Evolutionary conservation across 2,329 filamentous ascomycete genomes (phyloP), one percentile per base, ranked within the genome.

Genomic region (Pseudogymnoascus sp.): DNA sequence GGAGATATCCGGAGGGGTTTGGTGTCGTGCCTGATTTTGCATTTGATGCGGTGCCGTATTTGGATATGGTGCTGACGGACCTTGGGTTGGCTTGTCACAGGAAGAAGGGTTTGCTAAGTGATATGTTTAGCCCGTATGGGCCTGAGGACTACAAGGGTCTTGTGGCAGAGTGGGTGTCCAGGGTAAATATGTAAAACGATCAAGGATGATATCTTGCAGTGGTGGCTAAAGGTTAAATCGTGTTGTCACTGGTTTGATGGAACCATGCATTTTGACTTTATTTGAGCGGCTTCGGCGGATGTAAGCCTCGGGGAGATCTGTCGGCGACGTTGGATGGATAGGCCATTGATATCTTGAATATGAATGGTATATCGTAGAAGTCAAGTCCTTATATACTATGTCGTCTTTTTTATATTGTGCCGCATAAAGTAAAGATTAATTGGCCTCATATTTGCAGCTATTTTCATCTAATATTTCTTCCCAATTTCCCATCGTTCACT

Each of bases 41-140:
- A 15, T 92, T 93, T 69, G 90, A 94, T 72, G 82, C 82, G 0
- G 71, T 93, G 61, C 88, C 88, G 3, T 94, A 91, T 63, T 71
- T 91, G 15, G 89, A 92, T 72, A 69, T 87, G 69, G 71, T 93
- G 69, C 71, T 90, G 64, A 74, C 76, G 4, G 89, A 93, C 71
- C 68, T 92, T 62, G 87, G 84, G 0, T 72, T 92, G 61, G 75
- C 79, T 15, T 75, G 76, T 12, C 77, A 81, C 66, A 75, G 84
- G 35, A 88, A 88, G 75, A 64, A 66, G 9, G 79, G 81, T 0
- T 77, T 68, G 61, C 67, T 71, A 62, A 68, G 61, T 38, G 77
- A 79, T 58, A 71, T 79, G 25, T 77, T 77, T 64, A 66, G 72
- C 62, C 73, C 77, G 9, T 81, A 82, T 73, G 72, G 74, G 12